Percentiles rank a stretch among this genome's conserved stretches.
Evolutionary conservation across 495 filamentous ascomycete genomes (phyloP).

Genomic region (Parathielavia hyrcaniae): DNA sequence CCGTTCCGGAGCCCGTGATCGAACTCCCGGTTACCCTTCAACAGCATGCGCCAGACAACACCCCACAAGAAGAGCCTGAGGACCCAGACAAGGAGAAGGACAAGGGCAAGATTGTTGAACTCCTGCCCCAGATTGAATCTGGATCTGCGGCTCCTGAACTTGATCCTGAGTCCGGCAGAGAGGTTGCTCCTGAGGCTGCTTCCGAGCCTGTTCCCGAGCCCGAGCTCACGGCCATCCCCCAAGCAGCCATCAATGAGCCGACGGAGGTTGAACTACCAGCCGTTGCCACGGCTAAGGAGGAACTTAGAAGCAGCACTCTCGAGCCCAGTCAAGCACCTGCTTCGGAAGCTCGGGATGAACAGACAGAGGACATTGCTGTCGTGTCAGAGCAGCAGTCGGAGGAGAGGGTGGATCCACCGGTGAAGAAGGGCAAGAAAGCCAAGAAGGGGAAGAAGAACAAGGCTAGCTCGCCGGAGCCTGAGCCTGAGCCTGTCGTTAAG

Average conservation of each 20-base stretch:
- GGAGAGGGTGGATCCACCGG: conserved; percentile 6
- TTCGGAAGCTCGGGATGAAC: background rate
- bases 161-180: background rate
- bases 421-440: conserved; percentile 35
- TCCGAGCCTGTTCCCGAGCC: background rate
- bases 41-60: background rate
- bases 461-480: background rate
- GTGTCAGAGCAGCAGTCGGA: conserved; percentile 4
- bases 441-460: conserved; percentile 26
- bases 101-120: background rate
- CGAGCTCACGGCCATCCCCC: background rate
- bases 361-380: background rate
- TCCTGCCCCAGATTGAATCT: background rate
- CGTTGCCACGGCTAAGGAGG: background rate
- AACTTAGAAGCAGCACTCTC: background rate
- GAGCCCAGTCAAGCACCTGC: background rate
- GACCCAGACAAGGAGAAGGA: background rate
- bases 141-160: background rate
- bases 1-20: background rate
- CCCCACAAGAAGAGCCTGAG: background rate
- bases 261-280: background rate
- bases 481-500: background rate
- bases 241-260: background rate
- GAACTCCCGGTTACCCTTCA: background rate
- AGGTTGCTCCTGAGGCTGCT: background rate